Base-by-base conservation (phyloP, 1,284 basidiomycete genomes). In the Chalciporus sp. region DNA sequence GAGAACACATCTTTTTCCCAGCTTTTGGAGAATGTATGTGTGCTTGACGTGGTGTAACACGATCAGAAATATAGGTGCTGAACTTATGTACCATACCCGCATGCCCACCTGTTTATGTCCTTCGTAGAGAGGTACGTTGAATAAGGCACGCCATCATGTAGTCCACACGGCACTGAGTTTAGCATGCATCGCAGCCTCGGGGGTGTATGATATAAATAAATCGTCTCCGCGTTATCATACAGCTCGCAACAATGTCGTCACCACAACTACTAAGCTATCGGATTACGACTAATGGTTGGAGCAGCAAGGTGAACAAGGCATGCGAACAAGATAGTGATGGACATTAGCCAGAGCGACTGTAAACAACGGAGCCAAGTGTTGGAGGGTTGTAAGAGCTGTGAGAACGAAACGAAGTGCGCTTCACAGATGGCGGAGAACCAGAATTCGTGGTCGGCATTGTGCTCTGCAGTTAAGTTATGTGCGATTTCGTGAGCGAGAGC, bases 391-490 rank as follows among this genome's bases (percentile, higher is more conserved):
- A 33, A 33, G 31, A 61, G 45, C 52, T 42, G 39, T 31, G 61
- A 64, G 20, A 77, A 65, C 16, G 61, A 55, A 51, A 71, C 60
- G 17, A 82, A 57, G 60, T 77, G 71, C 55, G 74, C 80, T 71
- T 95, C 92, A 58, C 89, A 88, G 20, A 96, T 90, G 6, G 88
- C 85, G 35, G 90, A 92, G 65, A 95, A 94, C 71, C 93, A 95
- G 69, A 95, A 96, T 61, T 94, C 91, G 68, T 95, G 92, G 66
- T 90, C 88, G 6, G 87, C 85, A 62, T 90, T 88, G 61, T 90
- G 88, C 2, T 81, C 81, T 44, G 83, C 77, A 12, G 90, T 87
- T 4, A 92, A 74, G 61, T 92, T 92, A 69, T 92, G 90, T 3
- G 31, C 31, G 31, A 33, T 11, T 10, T 33, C 31, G 31, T 33